Evolutionary conservation across 345 rosid species (phyloP).

Genomic region (Theobroma cacao): DNA sequence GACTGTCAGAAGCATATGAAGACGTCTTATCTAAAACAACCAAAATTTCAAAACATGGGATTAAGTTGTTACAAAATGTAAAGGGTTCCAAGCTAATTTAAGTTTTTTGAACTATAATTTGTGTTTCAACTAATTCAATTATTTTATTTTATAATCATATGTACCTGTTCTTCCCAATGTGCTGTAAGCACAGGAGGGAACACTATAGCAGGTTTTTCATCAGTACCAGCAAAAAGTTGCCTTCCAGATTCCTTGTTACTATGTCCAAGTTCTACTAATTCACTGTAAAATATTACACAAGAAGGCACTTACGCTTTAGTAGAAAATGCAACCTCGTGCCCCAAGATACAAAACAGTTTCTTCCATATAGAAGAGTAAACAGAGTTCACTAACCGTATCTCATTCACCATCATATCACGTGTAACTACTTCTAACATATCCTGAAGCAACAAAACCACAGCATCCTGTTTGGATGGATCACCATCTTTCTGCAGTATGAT

Average conservation of each 20-base stretch:
- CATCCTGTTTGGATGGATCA: slow-evolving; percentile 63
- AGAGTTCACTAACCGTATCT: slow-evolving; percentile 68
- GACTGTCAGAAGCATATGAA: slow-evolving; percentile 85
- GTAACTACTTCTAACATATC: slow-evolving; percentile 95
- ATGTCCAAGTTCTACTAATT: slow-evolving; percentile 77
- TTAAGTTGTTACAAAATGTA: background rate
- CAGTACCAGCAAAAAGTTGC: slow-evolving; percentile 94
- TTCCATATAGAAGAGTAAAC: slow-evolving; percentile 9
- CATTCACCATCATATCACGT: slow-evolving; percentile 94
- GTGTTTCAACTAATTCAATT: slow-evolving; percentile 7
- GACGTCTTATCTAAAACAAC: slow-evolving; percentile 72
- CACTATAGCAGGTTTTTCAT: slow-evolving; percentile 74
- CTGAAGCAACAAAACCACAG: slow-evolving; percentile 79
- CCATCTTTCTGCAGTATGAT: slow-evolving; percentile 76
- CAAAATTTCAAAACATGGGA: slow-evolving; percentile 10
- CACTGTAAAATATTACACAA: slow-evolving; percentile 43
- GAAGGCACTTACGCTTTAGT: background rate
- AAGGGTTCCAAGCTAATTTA: background rate
- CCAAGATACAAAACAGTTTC: background rate
- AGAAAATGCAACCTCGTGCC: background rate
- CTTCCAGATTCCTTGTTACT: slow-evolving; percentile 89
- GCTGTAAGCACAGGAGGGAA: slow-evolving; percentile 78
- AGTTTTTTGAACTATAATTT: background rate
- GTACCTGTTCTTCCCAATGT: slow-evolving; percentile 96
- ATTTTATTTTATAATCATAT: background rate